phyloP scores from a whole-genome alignment of 257 asterid species.

The Ilex aquifolium region DNA sequence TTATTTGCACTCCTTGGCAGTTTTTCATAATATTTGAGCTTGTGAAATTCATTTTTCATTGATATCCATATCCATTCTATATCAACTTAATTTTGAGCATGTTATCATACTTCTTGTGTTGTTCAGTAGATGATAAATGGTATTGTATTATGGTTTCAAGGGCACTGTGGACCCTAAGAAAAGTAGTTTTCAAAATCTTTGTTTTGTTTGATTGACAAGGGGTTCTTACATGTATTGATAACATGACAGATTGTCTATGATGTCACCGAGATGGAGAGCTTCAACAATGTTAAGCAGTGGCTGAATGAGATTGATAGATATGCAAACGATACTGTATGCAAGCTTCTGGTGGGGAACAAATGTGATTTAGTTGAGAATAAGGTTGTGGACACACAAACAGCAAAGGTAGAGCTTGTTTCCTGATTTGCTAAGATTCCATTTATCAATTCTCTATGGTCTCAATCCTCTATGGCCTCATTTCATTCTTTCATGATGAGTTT shows the following conservation, averaged over 20 bases:
- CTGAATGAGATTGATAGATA: conserved; percentile 90
- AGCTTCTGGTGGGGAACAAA: conserved; percentile 95
- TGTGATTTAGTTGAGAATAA: conserved; percentile 90
- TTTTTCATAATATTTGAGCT: too few relatives aligned
- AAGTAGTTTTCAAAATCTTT: not conserved
- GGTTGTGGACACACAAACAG: conserved; percentile 82
- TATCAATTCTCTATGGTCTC: not conserved
- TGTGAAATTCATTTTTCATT: too few relatives aligned
- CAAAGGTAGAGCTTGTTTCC: conserved; percentile 42
- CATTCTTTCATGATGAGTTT: too few relatives aligned
- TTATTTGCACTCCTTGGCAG: too few relatives aligned
- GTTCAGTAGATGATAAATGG: too few relatives aligned
- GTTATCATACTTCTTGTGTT: too few relatives aligned
- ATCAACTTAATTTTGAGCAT: too few relatives aligned
- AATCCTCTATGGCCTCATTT: too few relatives aligned
- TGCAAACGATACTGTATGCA: conserved; percentile 95
- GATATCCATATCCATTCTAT: too few relatives aligned
- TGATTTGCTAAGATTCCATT: not conserved
- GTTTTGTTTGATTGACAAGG: not conserved
- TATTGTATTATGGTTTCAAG: too few relatives aligned
- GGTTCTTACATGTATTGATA: conserved; percentile 17
- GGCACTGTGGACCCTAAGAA: too few relatives aligned
- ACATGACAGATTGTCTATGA: conserved; percentile 76
- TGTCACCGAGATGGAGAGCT: conserved; percentile 97
- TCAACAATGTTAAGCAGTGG: conserved; percentile 98